Evolutionary conservation across 371 early-diverging fungal genomes (phyloP).

Genomic region (Circinella minor): DNA sequence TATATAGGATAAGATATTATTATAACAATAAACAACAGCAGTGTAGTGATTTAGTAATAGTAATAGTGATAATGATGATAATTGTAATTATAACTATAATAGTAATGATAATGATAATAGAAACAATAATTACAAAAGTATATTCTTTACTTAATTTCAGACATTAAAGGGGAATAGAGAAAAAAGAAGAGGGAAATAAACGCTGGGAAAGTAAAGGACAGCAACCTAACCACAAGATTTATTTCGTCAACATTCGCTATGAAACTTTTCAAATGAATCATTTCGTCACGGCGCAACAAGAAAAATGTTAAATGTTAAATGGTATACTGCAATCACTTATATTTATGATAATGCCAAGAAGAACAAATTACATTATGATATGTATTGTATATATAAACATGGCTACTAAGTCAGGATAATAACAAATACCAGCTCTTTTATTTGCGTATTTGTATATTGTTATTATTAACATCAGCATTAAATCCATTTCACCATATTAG

Average conservation of each 20-base stretch:
- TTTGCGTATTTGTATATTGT: neutral
- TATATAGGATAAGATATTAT: too few species aligned
- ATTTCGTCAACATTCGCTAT: neutral
- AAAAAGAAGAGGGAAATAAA: neutral
- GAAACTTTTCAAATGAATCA: constrained; percentile 2
- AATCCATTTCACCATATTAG: too few species aligned
- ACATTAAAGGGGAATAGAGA: neutral
- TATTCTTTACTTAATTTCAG: neutral
- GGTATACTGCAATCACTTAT: too few species aligned
- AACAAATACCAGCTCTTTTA: neutral
- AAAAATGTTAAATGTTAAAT: neutral
- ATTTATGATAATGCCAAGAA: too few species aligned
- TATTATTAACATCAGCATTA: neutral
- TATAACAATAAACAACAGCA: too few species aligned
- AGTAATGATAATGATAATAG: neutral
- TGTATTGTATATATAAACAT: too few species aligned
- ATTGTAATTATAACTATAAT: too few species aligned
- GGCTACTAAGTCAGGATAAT: neutral
- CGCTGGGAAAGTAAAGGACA: neutral
- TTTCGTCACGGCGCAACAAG: neutral
- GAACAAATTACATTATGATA: too few species aligned
- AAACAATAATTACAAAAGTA: neutral
- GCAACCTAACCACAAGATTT: neutral
- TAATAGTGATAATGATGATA: neutral
- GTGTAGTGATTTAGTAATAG: too few species aligned